phyloP scores from a whole-genome alignment of 768 basidiomycete species.

The Suillus paluster region DNA sequence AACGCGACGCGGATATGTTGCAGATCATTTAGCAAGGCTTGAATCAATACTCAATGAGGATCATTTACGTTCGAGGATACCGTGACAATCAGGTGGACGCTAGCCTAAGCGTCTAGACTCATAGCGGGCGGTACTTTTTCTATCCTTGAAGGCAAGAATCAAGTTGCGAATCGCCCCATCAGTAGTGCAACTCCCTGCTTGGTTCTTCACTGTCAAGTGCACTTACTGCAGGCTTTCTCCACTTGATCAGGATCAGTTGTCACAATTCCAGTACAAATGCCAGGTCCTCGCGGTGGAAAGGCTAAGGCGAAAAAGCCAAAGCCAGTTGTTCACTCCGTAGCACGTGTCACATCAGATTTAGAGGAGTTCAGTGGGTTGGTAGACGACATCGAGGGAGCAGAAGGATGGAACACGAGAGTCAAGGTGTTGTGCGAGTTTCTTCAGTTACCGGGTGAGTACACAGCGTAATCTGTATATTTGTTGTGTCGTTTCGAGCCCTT shows the following conservation, averaged over 20 bases:
- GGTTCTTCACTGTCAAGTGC: neutral
- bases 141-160: too few species aligned
- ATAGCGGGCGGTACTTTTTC: neutral
- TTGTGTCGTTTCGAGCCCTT: neutral
- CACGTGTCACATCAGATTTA: neutral
- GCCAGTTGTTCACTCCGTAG: slow-evolving; percentile 3
- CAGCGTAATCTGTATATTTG: neutral
- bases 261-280: slow-evolving; percentile 22
- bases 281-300: slow-evolving; percentile 33
- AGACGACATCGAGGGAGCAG: slow-evolving; percentile 50
- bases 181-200: neutral
- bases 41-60: neutral
- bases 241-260: neutral
- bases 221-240: neutral
- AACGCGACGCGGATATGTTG: neutral
- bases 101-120: neutral
- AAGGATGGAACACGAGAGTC: slow-evolving; percentile 53
- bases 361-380: slow-evolving; percentile 21
- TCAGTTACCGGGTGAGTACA: slow-evolving; percentile 55
- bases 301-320: slow-evolving; percentile 24
- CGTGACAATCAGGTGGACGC: neutral
- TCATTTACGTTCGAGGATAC: neutral
- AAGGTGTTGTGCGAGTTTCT: slow-evolving; percentile 53
- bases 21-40: neutral
- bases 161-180: neutral